A percentile compares a stretch with the other conserved stretches of the same genome.
Evolutionary conservation across 106 monocot species (phyloP).

Genomic region (Iris macrosiphon): DNA sequence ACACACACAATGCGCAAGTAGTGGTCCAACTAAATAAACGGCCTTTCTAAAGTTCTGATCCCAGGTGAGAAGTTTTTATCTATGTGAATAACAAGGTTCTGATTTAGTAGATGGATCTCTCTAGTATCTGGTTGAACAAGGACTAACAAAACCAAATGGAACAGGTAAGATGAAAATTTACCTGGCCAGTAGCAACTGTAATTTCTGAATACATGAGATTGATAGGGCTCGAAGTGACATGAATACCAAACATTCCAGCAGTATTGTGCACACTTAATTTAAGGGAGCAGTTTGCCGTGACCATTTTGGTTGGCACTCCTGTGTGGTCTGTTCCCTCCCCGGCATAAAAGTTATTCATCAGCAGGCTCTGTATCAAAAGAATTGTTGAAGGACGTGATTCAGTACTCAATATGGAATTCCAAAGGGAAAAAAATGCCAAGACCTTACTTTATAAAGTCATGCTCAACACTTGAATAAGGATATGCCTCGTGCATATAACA

Average conservation of each 20-base stretch:
- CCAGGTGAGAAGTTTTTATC: not conserved
- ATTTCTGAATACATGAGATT: constrained; percentile 71
- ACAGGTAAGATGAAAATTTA: constrained; percentile 9
- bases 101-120: not conserved
- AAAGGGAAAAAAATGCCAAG: no score
- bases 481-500: no score
- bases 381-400: no score
- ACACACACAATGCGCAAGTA: no score
- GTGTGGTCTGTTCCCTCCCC: constrained; percentile 82
- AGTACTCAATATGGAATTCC: no score
- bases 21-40: no score
- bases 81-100: not conserved
- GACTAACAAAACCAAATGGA: not conserved
- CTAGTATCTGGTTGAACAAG: no score
- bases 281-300: constrained; percentile 79
- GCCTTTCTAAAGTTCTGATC: no score
- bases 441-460: no score
- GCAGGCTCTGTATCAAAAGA: constrained; percentile 47
- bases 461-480: no score
- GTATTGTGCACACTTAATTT: constrained; percentile 72
- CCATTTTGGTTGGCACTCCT: constrained; percentile 83
- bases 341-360: constrained; percentile 58
- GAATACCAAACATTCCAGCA: constrained; percentile 86
- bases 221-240: constrained; percentile 58
- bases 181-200: constrained; percentile 72